Evolutionary conservation across 2,329 filamentous ascomycete species (phyloP).

Genomic region (Chaetomiaceae sp.): DNA sequence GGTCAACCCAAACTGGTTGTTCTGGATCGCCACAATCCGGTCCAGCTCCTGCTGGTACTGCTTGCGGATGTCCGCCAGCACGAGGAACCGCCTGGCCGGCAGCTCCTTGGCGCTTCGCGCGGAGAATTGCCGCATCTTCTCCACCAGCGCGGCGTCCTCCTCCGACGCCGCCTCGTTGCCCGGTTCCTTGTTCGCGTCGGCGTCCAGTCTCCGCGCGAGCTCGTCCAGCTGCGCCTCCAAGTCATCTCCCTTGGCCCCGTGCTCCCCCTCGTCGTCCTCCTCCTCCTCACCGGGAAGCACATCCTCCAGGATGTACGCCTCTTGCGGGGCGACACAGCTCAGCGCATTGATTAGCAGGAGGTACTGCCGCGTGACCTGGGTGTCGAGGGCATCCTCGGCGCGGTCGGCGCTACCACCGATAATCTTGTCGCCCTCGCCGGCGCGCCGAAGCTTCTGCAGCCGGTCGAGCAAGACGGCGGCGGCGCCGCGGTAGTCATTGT

Average conservation of each 20-base stretch:
- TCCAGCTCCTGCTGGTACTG: slow-evolving; percentile 90
- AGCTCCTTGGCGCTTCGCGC: slow-evolving; percentile 20
- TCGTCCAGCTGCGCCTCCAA: slow-evolving; percentile 21
- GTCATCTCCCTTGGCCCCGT: slow-evolving; percentile 11
- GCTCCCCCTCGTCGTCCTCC: background rate
- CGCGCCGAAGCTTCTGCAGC: slow-evolving; percentile 54
- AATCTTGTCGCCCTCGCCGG: slow-evolving; percentile 54
- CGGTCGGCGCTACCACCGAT: slow-evolving; percentile 28
- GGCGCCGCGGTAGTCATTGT: slow-evolving; percentile 78
- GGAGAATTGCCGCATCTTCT: slow-evolving; percentile 24
- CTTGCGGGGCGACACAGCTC: slow-evolving; percentile 71
- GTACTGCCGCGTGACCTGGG: slow-evolving; percentile 66
- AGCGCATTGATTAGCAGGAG: slow-evolving; percentile 90
- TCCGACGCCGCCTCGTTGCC: slow-evolving; percentile 5
- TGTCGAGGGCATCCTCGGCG: slow-evolving; percentile 53
- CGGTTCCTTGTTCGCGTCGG: slow-evolving; percentile 8
- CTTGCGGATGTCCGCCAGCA: slow-evolving; percentile 76
- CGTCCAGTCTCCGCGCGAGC: slow-evolving; percentile 18
- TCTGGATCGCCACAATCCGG: slow-evolving; percentile 77
- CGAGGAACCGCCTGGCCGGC: slow-evolving; percentile 69
- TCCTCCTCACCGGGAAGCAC: slow-evolving; percentile 29
- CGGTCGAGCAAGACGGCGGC: slow-evolving; percentile 57
- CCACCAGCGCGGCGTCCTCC: slow-evolving; percentile 20
- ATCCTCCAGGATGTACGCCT: slow-evolving; percentile 70
- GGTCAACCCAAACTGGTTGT: slow-evolving; percentile 78